phyloP scores from a whole-genome alignment of 176 grass and related monocot genomes.

The Triticum monococcum region DNA sequence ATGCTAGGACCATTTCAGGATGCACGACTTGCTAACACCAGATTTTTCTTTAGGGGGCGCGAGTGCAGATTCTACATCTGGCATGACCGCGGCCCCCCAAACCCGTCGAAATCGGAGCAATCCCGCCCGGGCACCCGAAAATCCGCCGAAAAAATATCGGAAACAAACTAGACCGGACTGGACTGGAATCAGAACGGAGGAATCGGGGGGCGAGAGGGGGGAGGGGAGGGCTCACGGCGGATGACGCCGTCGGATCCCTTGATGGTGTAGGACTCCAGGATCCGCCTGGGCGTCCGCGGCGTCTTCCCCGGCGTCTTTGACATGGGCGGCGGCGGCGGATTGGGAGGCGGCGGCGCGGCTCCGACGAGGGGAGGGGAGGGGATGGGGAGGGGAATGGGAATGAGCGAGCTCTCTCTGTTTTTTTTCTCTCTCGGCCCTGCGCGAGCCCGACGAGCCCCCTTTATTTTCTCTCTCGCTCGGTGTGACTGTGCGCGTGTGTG shows the following conservation, averaged over 20 bases:
- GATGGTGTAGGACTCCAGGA: conserved; percentile 78
- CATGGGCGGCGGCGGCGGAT: not conserved
- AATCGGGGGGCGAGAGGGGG: not conserved
- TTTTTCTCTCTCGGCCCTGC: not conserved
- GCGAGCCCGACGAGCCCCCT: not conserved
- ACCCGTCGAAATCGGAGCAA: not conserved
- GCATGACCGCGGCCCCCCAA: not conserved
- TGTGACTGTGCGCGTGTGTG: not conserved
- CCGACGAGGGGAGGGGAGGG: not conserved
- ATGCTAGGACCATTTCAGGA: not conserved
- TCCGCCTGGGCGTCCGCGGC: conserved; percentile 52
- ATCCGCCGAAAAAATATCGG: not conserved
- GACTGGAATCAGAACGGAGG: not conserved
- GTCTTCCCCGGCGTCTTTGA: conserved; percentile 32
- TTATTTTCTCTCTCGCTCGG: not conserved
- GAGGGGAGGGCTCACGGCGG: conserved; percentile 50
- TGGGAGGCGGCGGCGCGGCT: not conserved
- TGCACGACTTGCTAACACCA: not conserved
- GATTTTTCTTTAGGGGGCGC: not conserved
- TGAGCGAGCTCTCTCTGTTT: not conserved
- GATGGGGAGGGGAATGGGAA: not conserved
- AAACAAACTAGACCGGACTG: not conserved
- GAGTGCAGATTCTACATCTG: not conserved
- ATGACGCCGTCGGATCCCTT: conserved; percentile 82
- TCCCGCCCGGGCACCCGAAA: not conserved